Evolutionary conservation across 306 rosid genomes (phyloP).

Genomic region (Castanea sativa): DNA sequence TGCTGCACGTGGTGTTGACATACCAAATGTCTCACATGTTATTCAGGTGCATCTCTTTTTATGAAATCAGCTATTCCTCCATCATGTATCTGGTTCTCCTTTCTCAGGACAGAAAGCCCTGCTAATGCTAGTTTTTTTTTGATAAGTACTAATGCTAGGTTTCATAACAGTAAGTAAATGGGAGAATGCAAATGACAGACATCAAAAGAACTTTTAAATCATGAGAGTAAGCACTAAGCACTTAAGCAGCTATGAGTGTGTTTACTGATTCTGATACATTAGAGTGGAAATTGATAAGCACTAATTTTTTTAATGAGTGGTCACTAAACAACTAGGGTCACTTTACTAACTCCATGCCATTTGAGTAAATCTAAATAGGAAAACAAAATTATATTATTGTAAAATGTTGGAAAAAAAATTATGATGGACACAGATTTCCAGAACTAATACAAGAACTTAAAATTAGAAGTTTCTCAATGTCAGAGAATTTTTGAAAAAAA

Average conservation of each 20-base stretch:
- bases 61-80: not conserved
- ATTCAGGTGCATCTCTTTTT: slow-evolving; percentile 64
- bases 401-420: not conserved
- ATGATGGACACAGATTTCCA: not conserved
- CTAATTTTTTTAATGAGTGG: not conserved
- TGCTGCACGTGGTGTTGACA: slow-evolving; percentile 93
- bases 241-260: not conserved
- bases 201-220: not conserved
- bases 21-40: slow-evolving; percentile 83
- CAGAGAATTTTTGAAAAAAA: not conserved
- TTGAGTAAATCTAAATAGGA: not conserved
- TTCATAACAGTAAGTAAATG: not conserved
- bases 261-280: not conserved
- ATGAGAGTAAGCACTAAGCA: not conserved
- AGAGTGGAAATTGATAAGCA: not conserved
- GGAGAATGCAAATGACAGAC: not conserved
- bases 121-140: not conserved
- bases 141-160: not conserved
- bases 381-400: not conserved
- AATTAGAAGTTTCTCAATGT: not conserved
- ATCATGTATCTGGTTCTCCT: not conserved
- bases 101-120: not conserved
- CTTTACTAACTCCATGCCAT: not conserved
- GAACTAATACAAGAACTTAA: not conserved
- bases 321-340: not conserved